A percentile compares a stretch with the other conserved stretches of the same genome.
Conservation (phyloP, 306 rosid species). For the Mucuna pruriens region DNA sequence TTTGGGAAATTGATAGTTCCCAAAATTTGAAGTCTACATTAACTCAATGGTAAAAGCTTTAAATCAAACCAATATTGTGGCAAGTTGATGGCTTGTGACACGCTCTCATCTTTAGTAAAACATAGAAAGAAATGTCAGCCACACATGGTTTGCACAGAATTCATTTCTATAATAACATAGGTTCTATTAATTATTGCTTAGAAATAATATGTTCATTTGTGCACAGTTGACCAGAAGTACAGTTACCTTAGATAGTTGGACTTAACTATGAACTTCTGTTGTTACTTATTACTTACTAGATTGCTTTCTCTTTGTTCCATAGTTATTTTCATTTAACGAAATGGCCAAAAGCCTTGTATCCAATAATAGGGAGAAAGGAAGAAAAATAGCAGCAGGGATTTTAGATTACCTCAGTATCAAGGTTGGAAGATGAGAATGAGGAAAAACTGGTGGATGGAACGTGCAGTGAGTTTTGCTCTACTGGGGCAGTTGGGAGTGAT, state of each 20-base stretch:
- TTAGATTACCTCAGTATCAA: slow-evolving; percentile 78
- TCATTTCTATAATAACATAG: slow-evolving; percentile 9
- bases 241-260: not conserved
- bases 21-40: slow-evolving; percentile 29
- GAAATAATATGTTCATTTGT: slow-evolving; percentile 10
- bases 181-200: not conserved
- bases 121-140: not conserved
- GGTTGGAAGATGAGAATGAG: slow-evolving; percentile 84
- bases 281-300: not conserved
- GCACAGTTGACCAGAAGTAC: not conserved
- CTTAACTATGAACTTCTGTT: not conserved
- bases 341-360: not conserved
- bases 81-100: not conserved
- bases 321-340: not conserved
- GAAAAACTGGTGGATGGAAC: slow-evolving; percentile 70
- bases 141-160: not conserved
- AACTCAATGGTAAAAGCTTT: slow-evolving; percentile 22
- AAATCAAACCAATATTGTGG: slow-evolving; percentile 20
- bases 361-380: not conserved
- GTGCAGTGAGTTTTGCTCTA: slow-evolving; percentile 43
- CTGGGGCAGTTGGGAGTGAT: slow-evolving; percentile 47
- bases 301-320: not conserved
- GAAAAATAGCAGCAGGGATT: not conserved
- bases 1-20: slow-evolving; percentile 2
- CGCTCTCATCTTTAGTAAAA: slow-evolving; percentile 9